Evolutionary conservation across 2,329 filamentous ascomycete genomes (phyloP).

Genomic region (Aspergillus intermedius): DNA sequence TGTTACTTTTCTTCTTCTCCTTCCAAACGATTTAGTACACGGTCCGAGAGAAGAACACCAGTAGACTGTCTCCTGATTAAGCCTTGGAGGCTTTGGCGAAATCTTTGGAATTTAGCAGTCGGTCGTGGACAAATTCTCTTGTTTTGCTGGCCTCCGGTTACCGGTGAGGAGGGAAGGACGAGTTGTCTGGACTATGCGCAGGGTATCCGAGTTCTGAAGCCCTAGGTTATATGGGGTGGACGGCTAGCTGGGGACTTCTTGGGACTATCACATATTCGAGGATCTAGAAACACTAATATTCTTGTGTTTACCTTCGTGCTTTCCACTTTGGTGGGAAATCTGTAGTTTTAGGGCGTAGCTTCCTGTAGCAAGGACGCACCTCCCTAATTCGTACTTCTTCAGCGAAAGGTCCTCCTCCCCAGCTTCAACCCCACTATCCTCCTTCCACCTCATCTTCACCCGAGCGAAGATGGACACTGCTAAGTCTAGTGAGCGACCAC

Average conservation of each 20-base stretch:
- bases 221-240: not conserved
- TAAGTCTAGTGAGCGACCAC: no score
- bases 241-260: slow-evolving; percentile 1
- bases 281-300: not conserved
- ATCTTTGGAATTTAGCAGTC: not conserved
- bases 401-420: no score
- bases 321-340: no score
- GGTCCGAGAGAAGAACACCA: not conserved
- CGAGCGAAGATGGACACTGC: no score
- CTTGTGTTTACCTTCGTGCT: not conserved
- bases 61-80: not conserved
- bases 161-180: not conserved
- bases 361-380: no score
- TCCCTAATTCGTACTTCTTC: no score
- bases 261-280: not conserved
- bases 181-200: not conserved
- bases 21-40: not conserved
- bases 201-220: not conserved
- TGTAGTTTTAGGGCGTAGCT: no score
- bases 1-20: not conserved
- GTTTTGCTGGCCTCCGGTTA: not conserved
- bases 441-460: no score
- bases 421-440: no score
- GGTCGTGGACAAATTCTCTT: not conserved
- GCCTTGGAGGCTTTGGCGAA: not conserved